Conservation (phyloP, 2,329 filamentous ascomycete genomes). For the Cladosporium oxysporum region DNA sequence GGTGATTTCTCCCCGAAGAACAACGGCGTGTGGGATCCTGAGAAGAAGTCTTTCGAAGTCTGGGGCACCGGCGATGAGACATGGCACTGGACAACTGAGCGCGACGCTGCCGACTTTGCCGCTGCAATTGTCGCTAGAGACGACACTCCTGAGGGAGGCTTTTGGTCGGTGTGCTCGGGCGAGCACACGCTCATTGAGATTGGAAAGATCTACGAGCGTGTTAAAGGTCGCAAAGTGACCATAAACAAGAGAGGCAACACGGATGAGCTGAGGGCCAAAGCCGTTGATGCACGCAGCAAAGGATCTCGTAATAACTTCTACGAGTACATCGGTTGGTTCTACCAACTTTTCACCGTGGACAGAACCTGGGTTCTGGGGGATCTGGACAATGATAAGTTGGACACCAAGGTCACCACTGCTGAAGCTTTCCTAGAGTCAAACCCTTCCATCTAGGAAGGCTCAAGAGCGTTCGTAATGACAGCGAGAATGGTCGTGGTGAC, state of each 20-base stretch:
- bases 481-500: too few relatives aligned
- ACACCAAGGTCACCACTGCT: background rate
- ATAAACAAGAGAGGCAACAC: background rate
- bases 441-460: background rate
- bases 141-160: slow-evolving; percentile 6
- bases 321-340: slow-evolving; percentile 18
- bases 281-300: background rate
- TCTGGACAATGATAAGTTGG: background rate
- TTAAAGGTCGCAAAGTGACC: background rate
- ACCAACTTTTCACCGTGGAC: slow-evolving; percentile 15
- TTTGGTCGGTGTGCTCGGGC: slow-evolving; percentile 14
- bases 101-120: slow-evolving; percentile 14
- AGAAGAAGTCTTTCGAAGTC: background rate
- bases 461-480: background rate
- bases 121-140: background rate
- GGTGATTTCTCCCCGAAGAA: slow-evolving; percentile 13
- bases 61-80: background rate
- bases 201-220: slow-evolving; percentile 4
- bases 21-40: slow-evolving; percentile 15
- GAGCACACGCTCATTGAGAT: slow-evolving; percentile 10
- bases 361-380: background rate
- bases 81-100: slow-evolving; percentile 19
- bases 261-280: background rate
- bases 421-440: background rate
- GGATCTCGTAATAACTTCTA: background rate